phyloP scores from a whole-genome alignment of 2,329 filamentous ascomycete genomes.

The Aspergillus ochraceoroseus region DNA sequence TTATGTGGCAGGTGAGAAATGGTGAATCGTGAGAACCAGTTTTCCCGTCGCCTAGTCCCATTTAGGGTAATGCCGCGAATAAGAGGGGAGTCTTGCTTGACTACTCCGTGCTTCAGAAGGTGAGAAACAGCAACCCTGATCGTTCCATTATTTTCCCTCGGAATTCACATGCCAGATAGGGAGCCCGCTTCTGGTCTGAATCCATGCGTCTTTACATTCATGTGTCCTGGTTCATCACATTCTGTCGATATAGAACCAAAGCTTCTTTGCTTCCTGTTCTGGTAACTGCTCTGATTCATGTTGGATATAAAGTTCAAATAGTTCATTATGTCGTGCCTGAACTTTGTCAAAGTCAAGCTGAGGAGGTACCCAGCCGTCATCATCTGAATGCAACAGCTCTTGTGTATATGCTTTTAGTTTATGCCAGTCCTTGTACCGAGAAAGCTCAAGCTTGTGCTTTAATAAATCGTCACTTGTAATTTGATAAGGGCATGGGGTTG shows the following conservation, averaged over 20 bases:
- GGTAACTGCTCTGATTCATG: constrained; percentile 5
- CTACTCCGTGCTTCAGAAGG: no score
- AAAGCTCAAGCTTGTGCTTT: constrained; percentile 13
- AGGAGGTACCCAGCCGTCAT: constrained; percentile 20
- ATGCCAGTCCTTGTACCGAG: constrained; percentile 16
- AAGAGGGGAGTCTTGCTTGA: no score
- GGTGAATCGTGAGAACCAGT: no score
- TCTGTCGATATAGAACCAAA: constrained; percentile 17
- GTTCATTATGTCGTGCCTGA: constrained; percentile 12
- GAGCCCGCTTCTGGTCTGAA: no score
- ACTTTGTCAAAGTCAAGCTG: constrained; percentile 20
- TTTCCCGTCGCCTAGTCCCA: no score
- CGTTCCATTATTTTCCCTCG: no score
- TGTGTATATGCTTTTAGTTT: constrained; percentile 17
- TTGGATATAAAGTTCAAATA: constrained; percentile 17
- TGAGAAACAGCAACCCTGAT: no score
- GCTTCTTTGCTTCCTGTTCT: constrained; percentile 15
- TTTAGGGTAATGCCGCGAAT: no score
- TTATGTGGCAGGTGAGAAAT: no score
- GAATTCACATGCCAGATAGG: no score
- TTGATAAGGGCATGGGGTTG: constrained; percentile 5
- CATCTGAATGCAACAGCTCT: constrained; percentile 18
- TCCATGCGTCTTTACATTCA: no score
- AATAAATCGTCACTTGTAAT: constrained; percentile 9
- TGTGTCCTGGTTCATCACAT: neutral